These are phyloP conservation scores for Penicillium frequentans DNA, from an alignment of 2,329 filamentous ascomycete species.

Conservation along the genomic window DNA sequence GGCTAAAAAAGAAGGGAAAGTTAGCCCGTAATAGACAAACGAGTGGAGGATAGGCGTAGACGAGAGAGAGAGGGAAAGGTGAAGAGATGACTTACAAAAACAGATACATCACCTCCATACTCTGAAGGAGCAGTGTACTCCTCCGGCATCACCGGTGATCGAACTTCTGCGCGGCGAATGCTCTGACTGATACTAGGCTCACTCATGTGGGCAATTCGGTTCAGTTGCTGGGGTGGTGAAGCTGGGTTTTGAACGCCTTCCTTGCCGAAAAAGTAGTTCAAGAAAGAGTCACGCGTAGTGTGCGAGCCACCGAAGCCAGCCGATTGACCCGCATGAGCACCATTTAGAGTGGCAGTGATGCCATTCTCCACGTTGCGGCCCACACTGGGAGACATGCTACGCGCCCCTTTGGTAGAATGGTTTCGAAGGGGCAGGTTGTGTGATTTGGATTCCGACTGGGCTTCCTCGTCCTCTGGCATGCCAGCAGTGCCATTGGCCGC, in stretches of 20 bases:
- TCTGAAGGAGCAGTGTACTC: conserved; percentile 40
- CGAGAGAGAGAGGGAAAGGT: too few relatives aligned
- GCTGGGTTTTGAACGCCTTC: conserved; percentile 60
- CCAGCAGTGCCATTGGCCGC: conserved; percentile 67
- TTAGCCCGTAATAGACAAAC: neutral
- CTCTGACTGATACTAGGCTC: conserved; percentile 84
- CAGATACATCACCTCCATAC: conserved; percentile 43
- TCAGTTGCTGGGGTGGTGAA: conserved; percentile 42
- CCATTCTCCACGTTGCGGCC: conserved; percentile 64
- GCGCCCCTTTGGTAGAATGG: conserved; percentile 59
- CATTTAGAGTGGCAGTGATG: conserved; percentile 68
- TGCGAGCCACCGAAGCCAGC: conserved; percentile 62
- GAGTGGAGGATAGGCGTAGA: neutral
- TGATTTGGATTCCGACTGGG: conserved; percentile 56
- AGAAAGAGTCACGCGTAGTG: conserved; percentile 79
- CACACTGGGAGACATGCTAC: conserved; percentile 82
- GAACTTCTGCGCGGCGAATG: conserved; percentile 65
- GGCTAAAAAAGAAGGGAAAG: conserved; percentile 24
- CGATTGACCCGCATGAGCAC: conserved; percentile 61
- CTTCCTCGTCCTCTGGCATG: conserved; percentile 65
- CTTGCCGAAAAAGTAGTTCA: conserved; percentile 99
- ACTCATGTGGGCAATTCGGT: conserved; percentile 71
- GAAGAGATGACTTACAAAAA: conserved; percentile 47
- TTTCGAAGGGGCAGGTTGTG: conserved; percentile 60
- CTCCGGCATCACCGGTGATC: conserved; percentile 46